phyloP scores from a whole-genome alignment of 768 basidiomycete species.

The Xanthoconium stramineum region DNA sequence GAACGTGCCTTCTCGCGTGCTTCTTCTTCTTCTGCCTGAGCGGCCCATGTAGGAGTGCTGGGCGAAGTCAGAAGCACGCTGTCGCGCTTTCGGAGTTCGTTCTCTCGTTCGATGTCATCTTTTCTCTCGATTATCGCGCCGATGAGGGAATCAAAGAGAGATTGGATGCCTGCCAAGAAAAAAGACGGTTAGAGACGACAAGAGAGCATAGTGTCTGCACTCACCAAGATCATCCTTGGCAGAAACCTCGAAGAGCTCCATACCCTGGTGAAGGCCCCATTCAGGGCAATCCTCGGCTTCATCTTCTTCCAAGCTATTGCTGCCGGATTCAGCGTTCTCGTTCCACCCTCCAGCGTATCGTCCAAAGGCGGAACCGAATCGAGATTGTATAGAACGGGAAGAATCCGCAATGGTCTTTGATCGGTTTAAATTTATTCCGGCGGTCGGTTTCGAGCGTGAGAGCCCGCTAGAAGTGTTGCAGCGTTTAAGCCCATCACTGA shows the following conservation, averaged over 20 bases:
- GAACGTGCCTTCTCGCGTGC: conserved; percentile 51
- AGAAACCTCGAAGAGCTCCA: conserved; percentile 89
- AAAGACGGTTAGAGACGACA: conserved; percentile 13
- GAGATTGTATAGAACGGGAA: conserved; percentile 46
- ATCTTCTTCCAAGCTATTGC: conserved; percentile 64
- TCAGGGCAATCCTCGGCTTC: conserved; percentile 54
- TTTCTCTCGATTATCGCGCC: conserved; percentile 74
- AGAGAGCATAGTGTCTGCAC: neutral
- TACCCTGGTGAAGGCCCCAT: conserved; percentile 78
- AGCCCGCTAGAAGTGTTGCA: conserved; percentile 48
- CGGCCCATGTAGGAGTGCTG: conserved; percentile 69
- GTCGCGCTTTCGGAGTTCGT: conserved; percentile 75
- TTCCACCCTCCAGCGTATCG: conserved; percentile 50
- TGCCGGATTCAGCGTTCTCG: conserved; percentile 57
- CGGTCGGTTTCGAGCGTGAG: conserved; percentile 49
- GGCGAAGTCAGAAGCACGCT: conserved; percentile 72
- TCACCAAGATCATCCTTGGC: conserved; percentile 84
- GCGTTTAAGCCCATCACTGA: conserved; percentile 50
- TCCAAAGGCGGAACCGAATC: conserved; percentile 58
- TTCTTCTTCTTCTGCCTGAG: conserved; percentile 78
- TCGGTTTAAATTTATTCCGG: conserved; percentile 30
- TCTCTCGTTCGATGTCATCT: conserved; percentile 78
- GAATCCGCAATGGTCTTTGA: conserved; percentile 35
- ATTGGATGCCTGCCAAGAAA: conserved; percentile 61
- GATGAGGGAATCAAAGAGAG: conserved; percentile 78